Evolutionary conservation across 257 asterid species (phyloP).

Genomic region (Petunia secreta): DNA sequence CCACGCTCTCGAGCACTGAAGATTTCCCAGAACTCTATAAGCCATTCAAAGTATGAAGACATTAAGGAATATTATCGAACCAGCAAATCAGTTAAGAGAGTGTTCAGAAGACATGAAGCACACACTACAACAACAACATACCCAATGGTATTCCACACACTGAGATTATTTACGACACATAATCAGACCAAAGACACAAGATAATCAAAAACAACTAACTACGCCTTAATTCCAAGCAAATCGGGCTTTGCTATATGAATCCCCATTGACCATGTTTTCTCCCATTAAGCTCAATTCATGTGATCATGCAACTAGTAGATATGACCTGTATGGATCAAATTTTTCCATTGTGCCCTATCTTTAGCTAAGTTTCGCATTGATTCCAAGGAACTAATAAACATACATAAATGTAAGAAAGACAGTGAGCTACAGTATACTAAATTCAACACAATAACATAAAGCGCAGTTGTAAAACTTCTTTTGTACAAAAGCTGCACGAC

Average conservation of each 20-base stretch:
- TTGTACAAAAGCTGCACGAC: neutral
- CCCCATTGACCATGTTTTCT: too few species aligned
- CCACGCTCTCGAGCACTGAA: conserved; percentile 95
- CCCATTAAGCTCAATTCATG: too few species aligned
- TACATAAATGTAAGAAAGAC: neutral
- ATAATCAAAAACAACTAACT: neutral
- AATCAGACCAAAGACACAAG: neutral
- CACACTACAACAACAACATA: neutral
- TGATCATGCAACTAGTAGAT: too few species aligned
- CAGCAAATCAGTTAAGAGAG: neutral
- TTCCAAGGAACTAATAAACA: neutral
- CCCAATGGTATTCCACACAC: neutral
- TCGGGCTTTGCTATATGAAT: too few species aligned
- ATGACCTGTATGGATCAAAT: too few species aligned
- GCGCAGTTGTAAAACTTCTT: neutral
- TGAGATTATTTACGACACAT: neutral
- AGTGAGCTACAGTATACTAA: neutral
- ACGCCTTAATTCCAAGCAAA: too few species aligned
- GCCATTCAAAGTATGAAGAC: conserved; percentile 27
- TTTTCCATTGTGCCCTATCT: too few species aligned
- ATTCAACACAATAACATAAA: neutral
- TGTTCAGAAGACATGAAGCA: neutral
- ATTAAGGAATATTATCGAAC: conserved; percentile 6
- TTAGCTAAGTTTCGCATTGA: too few species aligned
- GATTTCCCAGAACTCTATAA: conserved; percentile 96